A percentile compares a stretch with the other conserved stretches of the same genome.
Conservation (phyloP, 306 rosid genomes). For the Gastrolobium bilobum region DNA sequence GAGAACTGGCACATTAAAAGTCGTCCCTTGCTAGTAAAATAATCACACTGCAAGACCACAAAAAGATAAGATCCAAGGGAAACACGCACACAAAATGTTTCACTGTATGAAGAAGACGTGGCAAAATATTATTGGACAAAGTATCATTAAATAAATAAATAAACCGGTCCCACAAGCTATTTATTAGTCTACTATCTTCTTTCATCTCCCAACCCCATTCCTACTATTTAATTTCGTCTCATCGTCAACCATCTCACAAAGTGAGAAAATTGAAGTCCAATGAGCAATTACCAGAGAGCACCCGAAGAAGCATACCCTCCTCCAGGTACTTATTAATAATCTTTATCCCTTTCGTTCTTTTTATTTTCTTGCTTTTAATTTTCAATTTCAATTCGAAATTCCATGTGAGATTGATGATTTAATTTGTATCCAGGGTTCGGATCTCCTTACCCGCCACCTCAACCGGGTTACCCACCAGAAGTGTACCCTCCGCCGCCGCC, state of each 20-base stretch:
- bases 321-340: not conserved
- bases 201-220: too few relatives aligned
- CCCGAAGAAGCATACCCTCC: constrained; percentile 27
- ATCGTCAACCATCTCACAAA: not conserved
- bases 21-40: too few relatives aligned
- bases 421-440: constrained; percentile 52
- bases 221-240: too few relatives aligned
- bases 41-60: too few relatives aligned
- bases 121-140: too few relatives aligned
- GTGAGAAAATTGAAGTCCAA: not conserved
- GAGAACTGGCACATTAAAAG: too few relatives aligned
- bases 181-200: too few relatives aligned
- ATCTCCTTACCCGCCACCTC: constrained; percentile 64
- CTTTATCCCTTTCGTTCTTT: not conserved
- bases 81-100: too few relatives aligned
- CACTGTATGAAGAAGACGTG: too few relatives aligned
- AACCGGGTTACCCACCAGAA: constrained; percentile 50
- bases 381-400: not conserved
- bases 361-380: not conserved
- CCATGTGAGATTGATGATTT: not conserved
- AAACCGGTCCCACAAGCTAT: too few relatives aligned
- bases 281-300: constrained; percentile 13
- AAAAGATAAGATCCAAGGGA: too few relatives aligned
- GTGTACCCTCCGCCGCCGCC: constrained; percentile 57
- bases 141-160: too few relatives aligned